Conservation (phyloP, 257 asterid genomes). For the Solanum lycopersicoides region DNA sequence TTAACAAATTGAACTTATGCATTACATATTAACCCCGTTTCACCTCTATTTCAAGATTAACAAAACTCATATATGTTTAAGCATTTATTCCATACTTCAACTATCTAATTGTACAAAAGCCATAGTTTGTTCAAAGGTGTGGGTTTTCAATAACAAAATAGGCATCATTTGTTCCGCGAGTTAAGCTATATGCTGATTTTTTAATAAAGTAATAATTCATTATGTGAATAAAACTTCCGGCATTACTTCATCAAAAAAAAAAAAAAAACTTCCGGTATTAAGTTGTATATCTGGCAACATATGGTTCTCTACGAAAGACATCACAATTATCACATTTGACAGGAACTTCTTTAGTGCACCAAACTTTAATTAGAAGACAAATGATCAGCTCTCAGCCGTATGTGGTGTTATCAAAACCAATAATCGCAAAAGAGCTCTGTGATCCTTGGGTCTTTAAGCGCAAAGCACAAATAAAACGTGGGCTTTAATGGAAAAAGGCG, state of each 20-base stretch:
- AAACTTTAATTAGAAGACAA: background rate
- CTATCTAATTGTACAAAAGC: background rate
- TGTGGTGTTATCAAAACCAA: background rate
- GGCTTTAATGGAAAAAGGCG: background rate
- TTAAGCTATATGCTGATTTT: background rate
- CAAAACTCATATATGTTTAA: background rate
- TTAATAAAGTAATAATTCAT: background rate
- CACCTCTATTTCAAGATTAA: background rate
- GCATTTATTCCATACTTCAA: background rate
- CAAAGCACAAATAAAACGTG: background rate
- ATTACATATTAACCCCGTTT: background rate
- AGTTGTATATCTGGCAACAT: background rate
- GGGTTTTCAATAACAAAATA: background rate
- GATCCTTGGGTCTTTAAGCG: background rate
- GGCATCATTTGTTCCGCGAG: background rate
- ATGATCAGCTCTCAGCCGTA: background rate
- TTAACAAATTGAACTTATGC: background rate
- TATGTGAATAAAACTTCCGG: background rate
- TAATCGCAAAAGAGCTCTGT: background rate
- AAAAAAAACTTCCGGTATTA: background rate
- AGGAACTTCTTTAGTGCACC: background rate
- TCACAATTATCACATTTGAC: background rate
- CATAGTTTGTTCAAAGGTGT: background rate
- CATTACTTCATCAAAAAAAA: background rate
- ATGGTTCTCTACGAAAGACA: background rate